phyloP scores from a whole-genome alignment of 2,329 filamentous ascomycete species.

The Rutstroemia sp. region DNA sequence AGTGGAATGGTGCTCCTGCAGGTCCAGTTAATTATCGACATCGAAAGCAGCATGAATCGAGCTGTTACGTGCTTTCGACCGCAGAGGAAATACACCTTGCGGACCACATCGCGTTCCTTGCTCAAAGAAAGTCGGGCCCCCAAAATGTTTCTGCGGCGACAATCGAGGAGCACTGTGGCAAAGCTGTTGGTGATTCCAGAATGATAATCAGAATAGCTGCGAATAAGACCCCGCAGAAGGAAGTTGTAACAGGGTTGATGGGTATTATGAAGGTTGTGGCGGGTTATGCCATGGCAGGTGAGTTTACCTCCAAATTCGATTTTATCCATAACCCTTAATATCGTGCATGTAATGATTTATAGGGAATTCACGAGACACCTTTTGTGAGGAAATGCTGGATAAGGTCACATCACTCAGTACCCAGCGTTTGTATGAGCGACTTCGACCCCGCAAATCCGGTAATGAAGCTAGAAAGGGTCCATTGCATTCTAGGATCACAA shows the following conservation, averaged over 20 bases:
- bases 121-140: conserved; percentile 7
- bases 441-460: too few relatives aligned
- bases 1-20: neutral
- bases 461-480: too few relatives aligned
- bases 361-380: too few relatives aligned
- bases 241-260: neutral
- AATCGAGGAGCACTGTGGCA: conserved; percentile 12
- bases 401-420: too few relatives aligned
- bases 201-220: conserved; percentile 19
- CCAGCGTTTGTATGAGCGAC: too few relatives aligned
- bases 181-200: neutral
- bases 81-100: conserved; percentile 20
- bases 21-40: conserved; percentile 2
- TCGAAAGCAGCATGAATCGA: neutral
- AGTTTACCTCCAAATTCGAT: too few relatives aligned
- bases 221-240: conserved; percentile 12
- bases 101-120: conserved; percentile 21
- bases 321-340: too few relatives aligned
- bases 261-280: conserved; percentile 1
- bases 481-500: too few relatives aligned
- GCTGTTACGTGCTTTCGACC: neutral
- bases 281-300: conserved; percentile 9
- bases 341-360: too few relatives aligned
- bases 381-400: too few relatives aligned
- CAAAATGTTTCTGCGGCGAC: conserved; percentile 17